phyloP scores from a whole-genome alignment of 2,329 filamentous ascomycete species.

The Cladophialophora exuberans region DNA sequence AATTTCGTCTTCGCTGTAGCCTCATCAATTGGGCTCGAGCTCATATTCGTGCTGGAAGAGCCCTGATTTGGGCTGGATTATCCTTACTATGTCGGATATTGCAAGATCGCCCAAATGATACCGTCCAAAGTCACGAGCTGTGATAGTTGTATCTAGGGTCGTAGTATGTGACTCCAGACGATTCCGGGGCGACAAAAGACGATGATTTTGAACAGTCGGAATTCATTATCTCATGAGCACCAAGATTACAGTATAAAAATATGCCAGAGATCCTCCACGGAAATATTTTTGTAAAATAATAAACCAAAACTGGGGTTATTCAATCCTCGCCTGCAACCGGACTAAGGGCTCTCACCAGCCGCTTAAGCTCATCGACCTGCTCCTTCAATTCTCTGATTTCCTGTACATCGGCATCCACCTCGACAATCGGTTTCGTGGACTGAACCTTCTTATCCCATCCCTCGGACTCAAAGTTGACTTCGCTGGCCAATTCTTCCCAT shows the following conservation, averaged over 20 bases:
- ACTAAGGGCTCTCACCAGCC: conserved; percentile 43
- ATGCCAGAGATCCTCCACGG: no score
- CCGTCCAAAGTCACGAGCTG: no score
- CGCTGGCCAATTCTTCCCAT: conserved; percentile 80
- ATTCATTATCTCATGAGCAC: no score
- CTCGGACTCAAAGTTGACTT: conserved; percentile 78
- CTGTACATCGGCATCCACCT: conserved; percentile 73
- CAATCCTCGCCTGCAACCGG: conserved; percentile 8
- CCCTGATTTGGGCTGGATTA: conserved; percentile 10
- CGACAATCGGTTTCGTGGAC: conserved; percentile 77
- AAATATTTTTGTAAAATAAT: no score
- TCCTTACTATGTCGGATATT: conserved; percentile 12
- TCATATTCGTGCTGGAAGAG: conserved; percentile 11
- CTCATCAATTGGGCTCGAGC: conserved; percentile 9
- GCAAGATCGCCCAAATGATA: no score
- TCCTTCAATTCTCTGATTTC: conserved; percentile 57
- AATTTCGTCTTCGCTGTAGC: conserved; percentile 1
- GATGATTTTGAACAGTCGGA: no score
- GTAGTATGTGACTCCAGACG: no score
- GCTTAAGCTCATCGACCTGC: conserved; percentile 65
- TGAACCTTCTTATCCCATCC: conserved; percentile 84
- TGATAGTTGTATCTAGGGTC: no score
- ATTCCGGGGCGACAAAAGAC: no score
- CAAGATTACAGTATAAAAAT: no score
- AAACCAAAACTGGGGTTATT: neutral